Evolutionary conservation across 2,329 filamentous ascomycete genomes (phyloP), one percentile per base, ranked within the genome.

Genomic region (Chrysoporthe cubensis): DNA sequence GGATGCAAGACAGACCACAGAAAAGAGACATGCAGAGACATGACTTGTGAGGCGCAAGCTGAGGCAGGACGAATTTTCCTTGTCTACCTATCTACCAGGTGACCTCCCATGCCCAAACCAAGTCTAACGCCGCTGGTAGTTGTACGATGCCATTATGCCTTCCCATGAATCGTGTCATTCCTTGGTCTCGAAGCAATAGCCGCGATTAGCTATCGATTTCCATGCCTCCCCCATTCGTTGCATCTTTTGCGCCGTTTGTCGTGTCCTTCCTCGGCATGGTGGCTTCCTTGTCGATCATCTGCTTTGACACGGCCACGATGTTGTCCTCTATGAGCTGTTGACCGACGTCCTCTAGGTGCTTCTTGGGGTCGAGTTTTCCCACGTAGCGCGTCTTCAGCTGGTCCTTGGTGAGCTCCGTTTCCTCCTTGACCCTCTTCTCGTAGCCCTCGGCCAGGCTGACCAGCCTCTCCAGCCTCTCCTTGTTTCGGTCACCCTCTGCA

Each of bases 271-370:
- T 90, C 26, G 95, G 93, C 80, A 97, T 92, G 5, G 94, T 96
- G 3, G 96, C 96, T 80, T 99, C 96, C 83, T 98, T 98, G 83
- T 98, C 96, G 76, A 99, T 98, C 95, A 99, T 97, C 80, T 98
- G 96, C 78, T 95, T 87, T 72, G 94, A 96, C n/a, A 99, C 94
- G 3, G 94, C 93, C 14, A 99, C 96, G 72, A 99, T 99, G 81
- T 99, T 99, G 87, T 99, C 96, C 82, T 99, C 96, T 75, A 99
- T 98, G 72, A 98, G 87, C 78, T 96, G 90, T 81, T 97, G 94
- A 66, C 96, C 96, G 59, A 99, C 93, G 74, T 97, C 94, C 80
- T 97, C 94, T 77, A 99, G 87, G 79, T 99, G 96, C 86, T 99
- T 99, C 91, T 99, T 99, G 67, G 96, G 96, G 76, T 99, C 96